Percentiles rank a stretch among this genome's conserved stretches.
These are phyloP conservation scores for Paxillus involutus DNA, from an alignment of 768 basidiomycete species.

Conservation along the genomic window DNA sequence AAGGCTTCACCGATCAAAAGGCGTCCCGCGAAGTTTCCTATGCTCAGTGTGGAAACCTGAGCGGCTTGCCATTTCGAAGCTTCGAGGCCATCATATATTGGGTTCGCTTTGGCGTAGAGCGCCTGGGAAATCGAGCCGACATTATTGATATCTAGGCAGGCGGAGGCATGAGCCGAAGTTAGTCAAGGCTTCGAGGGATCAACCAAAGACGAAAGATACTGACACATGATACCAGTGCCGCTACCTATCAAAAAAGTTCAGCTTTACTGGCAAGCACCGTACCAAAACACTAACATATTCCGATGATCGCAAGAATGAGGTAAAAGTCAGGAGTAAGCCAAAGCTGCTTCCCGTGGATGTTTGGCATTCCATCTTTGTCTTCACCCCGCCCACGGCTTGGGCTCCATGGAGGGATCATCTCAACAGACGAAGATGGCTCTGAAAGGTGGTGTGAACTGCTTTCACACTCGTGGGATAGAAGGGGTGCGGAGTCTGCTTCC, in stretches of 20 bases:
- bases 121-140: slow-evolving; percentile 78
- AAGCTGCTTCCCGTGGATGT: slow-evolving; percentile 55
- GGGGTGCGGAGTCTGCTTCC: slow-evolving; percentile 17
- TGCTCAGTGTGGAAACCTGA: slow-evolving; percentile 81
- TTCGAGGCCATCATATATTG: slow-evolving; percentile 61
- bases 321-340: slow-evolving; percentile 60
- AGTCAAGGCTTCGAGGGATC: not conserved
- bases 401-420: slow-evolving; percentile 21
- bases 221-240: slow-evolving; percentile 78
- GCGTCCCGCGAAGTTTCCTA: slow-evolving; percentile 81
- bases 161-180: slow-evolving; percentile 2
- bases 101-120: slow-evolving; percentile 58
- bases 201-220: slow-evolving; percentile 16
- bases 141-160: slow-evolving; percentile 71
- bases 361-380: slow-evolving; percentile 35
- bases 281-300: slow-evolving; percentile 47
- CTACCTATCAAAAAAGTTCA: slow-evolving; percentile 43
- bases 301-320: slow-evolving; percentile 55
- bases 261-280: not conserved
- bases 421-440: slow-evolving; percentile 13
- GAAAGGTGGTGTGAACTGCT: slow-evolving; percentile 20
- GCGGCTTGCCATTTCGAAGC: slow-evolving; percentile 77
- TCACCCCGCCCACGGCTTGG: not conserved
- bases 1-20: slow-evolving; percentile 61
- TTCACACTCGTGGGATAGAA: slow-evolving; percentile 17